Evolutionary conservation across 75 land plant genomes (phyloP).

Genomic region (Selaginella moellendorffii): DNA sequence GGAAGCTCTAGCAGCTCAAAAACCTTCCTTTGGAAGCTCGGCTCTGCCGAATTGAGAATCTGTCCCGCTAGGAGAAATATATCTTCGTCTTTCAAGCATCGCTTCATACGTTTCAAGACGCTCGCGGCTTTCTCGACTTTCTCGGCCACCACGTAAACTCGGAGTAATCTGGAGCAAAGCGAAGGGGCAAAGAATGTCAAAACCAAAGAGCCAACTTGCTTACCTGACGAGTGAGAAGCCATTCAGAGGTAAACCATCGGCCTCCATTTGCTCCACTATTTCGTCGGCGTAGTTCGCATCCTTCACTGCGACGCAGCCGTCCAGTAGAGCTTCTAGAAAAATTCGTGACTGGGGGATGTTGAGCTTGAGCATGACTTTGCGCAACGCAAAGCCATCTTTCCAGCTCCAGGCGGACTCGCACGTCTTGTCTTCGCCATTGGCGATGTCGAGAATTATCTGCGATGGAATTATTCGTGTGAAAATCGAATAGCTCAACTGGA

Average conservation of each 20-base stretch:
- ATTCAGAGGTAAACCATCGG: neutral
- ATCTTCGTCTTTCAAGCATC: neutral
- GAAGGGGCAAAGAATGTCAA: no score
- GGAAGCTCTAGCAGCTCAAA: neutral
- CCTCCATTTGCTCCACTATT: neutral
- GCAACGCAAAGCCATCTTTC: neutral
- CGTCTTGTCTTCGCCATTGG: neutral
- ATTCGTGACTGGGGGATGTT: neutral
- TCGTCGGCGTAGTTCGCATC: neutral
- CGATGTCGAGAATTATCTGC: neutral
- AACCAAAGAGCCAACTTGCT: no score
- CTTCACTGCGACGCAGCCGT: neutral
- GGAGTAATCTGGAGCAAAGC: neutral
- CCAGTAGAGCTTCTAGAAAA: neutral
- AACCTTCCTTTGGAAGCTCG: neutral
- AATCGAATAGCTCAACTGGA: no score
- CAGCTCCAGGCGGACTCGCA: neutral
- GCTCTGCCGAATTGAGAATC: neutral
- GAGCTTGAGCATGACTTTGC: neutral
- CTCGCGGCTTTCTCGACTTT: neutral
- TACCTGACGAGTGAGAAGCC: neutral
- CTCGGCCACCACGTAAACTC: neutral
- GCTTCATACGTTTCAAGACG: neutral
- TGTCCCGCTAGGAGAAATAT: neutral
- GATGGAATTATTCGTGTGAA: neutral